Base-by-base conservation (phyloP, 495 filamentous ascomycete species). In the Hypomontagnella submonticulosa region DNA sequence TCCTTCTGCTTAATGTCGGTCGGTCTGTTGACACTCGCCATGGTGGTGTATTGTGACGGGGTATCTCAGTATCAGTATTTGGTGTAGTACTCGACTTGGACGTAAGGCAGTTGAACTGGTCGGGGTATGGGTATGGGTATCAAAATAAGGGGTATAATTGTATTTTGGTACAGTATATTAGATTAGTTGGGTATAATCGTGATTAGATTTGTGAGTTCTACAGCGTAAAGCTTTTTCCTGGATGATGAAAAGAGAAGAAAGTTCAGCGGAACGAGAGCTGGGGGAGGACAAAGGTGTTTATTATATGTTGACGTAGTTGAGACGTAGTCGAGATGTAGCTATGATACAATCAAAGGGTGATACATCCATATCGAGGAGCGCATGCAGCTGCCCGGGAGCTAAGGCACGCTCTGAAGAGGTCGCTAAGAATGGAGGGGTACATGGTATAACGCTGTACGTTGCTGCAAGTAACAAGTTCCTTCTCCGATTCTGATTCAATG, bases 21-120 rank as follows among this genome's bases (percentile, higher is more conserved):
- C 9, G 89, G 89, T 66, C 79, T 85, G 71, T 92, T 92, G 66
- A 92, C 88, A 64, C 73, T 74, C 8, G 72, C 68, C 72, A 74
- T 76, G 42, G 16, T 65, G 41, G 23, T 51, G 38, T 13, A 3
- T 11, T 8, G 40, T 15, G 4, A 43, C 23, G 19, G 43, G 38
- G 50, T 63, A 55, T 63, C 59, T 59, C 34, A 23, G 58, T 55
- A 59, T 63, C 4, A 42, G 32, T 37, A 51, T 10, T 23, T 33
- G 37, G 10, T 36, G 41, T 2, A 11, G n/a, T 36, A n/a, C 19
- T 36, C 8, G 47, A 59, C 37, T 3, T 23, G 18, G 41, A 32
- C 52, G 41, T 27, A 54, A 58, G 42, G 34, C 19, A 62, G 47
- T 27, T 4, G 52, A 58, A 41, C 8, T 13, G 40, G 27, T n/a